These are phyloP conservation scores for Delitschia confertaspora DNA, from an alignment of 495 filamentous ascomycete genomes.

Conservation along the genomic window DNA sequence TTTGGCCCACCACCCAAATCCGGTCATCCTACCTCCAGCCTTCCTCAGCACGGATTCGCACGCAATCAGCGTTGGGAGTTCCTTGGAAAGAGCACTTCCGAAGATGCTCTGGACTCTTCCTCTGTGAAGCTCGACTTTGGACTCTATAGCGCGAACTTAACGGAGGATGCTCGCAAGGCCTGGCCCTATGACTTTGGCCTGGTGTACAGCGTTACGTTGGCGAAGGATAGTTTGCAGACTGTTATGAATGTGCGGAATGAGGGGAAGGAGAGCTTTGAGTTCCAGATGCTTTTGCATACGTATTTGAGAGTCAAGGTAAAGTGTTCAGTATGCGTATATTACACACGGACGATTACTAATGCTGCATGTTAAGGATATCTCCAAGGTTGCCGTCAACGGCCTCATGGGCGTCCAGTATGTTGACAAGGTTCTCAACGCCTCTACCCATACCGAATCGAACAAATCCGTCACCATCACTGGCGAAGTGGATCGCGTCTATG, in stretches of 20 bases:
- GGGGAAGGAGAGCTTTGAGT: slow-evolving; percentile 71
- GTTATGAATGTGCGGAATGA: slow-evolving; percentile 81
- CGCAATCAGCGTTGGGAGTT: slow-evolving; percentile 72
- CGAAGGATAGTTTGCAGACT: slow-evolving; percentile 64
- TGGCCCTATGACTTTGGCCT: slow-evolving; percentile 84
- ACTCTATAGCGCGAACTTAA: slow-evolving; percentile 61
- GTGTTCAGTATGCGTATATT: slow-evolving; percentile 29
- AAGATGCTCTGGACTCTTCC: slow-evolving; percentile 32
- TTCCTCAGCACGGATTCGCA: slow-evolving; percentile 95
- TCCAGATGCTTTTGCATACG: slow-evolving; percentile 84
- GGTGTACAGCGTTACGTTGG: slow-evolving; percentile 85
- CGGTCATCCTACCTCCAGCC: slow-evolving; percentile 57
- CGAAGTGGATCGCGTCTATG: slow-evolving; percentile 79
- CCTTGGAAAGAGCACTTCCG: slow-evolving; percentile 60
- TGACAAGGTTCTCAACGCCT: slow-evolving; percentile 66
- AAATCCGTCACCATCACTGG: slow-evolving; percentile 50
- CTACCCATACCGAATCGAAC: slow-evolving; percentile 47
- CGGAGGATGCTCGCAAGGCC: slow-evolving; percentile 49
- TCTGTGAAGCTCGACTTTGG: slow-evolving; percentile 89
- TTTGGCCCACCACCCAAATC: slow-evolving; percentile 69
- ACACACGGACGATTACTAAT: not conserved
- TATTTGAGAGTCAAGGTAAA: slow-evolving; percentile 75
- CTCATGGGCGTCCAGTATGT: slow-evolving; percentile 65
- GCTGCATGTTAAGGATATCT: slow-evolving; percentile 43
- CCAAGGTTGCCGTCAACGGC: slow-evolving; percentile 55